Percentiles rank a stretch among this genome's conserved stretches.
phyloP scores from a whole-genome alignment of 352 stramenopile genomes.

The Aphanomyces euteiches region DNA sequence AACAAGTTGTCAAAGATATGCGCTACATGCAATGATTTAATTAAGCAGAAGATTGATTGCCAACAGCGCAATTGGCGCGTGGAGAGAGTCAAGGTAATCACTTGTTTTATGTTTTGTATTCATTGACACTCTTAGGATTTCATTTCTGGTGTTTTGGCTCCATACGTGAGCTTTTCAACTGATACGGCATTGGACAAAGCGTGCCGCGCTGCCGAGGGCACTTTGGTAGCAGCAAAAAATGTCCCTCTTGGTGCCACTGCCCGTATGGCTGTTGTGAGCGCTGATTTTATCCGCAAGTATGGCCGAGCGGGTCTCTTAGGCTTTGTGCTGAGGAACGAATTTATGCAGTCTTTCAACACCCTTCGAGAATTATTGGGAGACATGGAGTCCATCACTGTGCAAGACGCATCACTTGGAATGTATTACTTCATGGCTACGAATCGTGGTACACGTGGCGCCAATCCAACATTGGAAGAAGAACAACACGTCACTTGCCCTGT shows the following conservation, averaged over 20 bases:
- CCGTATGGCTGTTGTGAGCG: constrained; percentile 81
- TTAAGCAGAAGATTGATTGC: constrained; percentile 71
- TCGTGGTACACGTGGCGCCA: constrained; percentile 65
- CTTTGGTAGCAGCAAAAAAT: constrained; percentile 68
- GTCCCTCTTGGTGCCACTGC: constrained; percentile 74
- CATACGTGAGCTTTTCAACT: constrained; percentile 73
- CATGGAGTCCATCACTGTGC: constrained; percentile 72
- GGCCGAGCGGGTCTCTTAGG: constrained; percentile 68
- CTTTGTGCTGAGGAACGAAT: constrained; percentile 83
- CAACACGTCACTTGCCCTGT: constrained; percentile 50
- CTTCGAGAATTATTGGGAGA: constrained; percentile 76
- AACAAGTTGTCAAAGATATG: constrained; percentile 58
- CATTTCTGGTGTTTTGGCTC: constrained; percentile 52
- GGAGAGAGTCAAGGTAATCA: constrained; percentile 49
- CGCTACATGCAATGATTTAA: constrained; percentile 61
- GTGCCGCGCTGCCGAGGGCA: constrained; percentile 71
- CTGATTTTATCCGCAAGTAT: constrained; percentile 82
- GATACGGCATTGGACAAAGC: constrained; percentile 85
- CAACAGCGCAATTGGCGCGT: constrained; percentile 75
- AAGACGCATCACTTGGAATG: constrained; percentile 78
- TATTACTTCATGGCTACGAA: constrained; percentile 90
- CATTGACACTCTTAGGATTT: constrained; percentile 45
- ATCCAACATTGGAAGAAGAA: constrained; percentile 58
- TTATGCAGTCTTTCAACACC: constrained; percentile 86
- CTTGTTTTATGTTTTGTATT: constrained; percentile 4